phyloP scores from a whole-genome alignment of 495 filamentous ascomycete genomes.

The Platismatia glauca region DNA sequence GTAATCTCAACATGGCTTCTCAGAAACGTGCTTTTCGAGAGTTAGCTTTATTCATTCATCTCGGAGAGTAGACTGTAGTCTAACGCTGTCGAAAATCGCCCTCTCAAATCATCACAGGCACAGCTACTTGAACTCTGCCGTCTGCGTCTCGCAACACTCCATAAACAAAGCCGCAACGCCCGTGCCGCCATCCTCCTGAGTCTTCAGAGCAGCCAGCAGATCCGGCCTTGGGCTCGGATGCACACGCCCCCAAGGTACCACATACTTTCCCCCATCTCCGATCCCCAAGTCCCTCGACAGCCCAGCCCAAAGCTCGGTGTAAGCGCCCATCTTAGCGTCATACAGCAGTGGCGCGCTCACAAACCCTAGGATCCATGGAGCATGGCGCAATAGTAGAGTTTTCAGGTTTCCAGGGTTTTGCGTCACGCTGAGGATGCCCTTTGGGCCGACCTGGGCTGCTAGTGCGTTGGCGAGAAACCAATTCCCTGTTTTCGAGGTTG shows the following conservation, averaged over 20 bases:
- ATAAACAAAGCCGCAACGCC: constrained; percentile 28
- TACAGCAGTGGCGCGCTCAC: constrained; percentile 26
- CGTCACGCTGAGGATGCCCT: constrained; percentile 29
- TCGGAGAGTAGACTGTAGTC: too few species aligned
- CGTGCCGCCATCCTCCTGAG: constrained; percentile 26
- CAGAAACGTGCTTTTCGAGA: too few species aligned
- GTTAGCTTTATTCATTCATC: too few species aligned
- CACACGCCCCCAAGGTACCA: constrained; percentile 37
- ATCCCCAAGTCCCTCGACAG: constrained; percentile 30
- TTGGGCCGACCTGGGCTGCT: constrained; percentile 5
- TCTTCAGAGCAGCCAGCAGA: constrained; percentile 27
- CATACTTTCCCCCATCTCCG: constrained; percentile 30
- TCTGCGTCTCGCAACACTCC: constrained; percentile 29
- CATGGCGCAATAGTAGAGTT: constrained; percentile 24
- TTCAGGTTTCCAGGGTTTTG: constrained; percentile 34
- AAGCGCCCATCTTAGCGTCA: constrained; percentile 29
- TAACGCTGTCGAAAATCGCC: not conserved
- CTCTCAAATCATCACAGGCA: too few species aligned
- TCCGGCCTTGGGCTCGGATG: constrained; percentile 27
- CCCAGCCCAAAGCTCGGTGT: constrained; percentile 37
- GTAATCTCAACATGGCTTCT: too few species aligned
- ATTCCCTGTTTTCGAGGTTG: constrained; percentile 25
- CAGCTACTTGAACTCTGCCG: not conserved
- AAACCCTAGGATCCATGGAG: constrained; percentile 5
- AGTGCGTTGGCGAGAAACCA: constrained; percentile 26